A percentile compares a stretch with the other conserved stretches of the same genome.
Evolutionary conservation across 106 monocot genomes (phyloP).

Genomic region (Dendrobium chrysotoxum): DNA sequence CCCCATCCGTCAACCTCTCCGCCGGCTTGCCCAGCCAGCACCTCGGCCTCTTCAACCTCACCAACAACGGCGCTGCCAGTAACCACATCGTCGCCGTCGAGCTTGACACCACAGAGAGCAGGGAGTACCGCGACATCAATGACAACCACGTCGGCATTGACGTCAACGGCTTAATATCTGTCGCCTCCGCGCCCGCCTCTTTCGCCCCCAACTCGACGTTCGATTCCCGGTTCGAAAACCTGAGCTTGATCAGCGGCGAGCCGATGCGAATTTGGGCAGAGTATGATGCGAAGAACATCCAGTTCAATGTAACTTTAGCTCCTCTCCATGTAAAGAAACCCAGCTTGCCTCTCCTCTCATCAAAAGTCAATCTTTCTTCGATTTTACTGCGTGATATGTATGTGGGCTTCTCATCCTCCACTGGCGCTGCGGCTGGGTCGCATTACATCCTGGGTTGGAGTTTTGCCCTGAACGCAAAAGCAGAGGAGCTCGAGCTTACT

Average conservation of each 20-base stretch:
- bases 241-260: slow-evolving; percentile 35
- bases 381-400: slow-evolving; percentile 45
- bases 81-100: slow-evolving; percentile 28
- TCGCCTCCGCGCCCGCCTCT: not conserved
- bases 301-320: slow-evolving; percentile 45
- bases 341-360: slow-evolving; percentile 26
- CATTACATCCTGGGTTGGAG: slow-evolving; percentile 72
- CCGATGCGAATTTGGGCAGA: slow-evolving; percentile 48
- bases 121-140: slow-evolving; percentile 16
- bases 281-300: slow-evolving; percentile 44
- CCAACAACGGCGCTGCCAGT: slow-evolving; percentile 10
- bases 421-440: slow-evolving; percentile 43
- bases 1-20: slow-evolving; percentile 7
- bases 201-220: slow-evolving; percentile 11
- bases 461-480: slow-evolving; percentile 41
- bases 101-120: slow-evolving; percentile 28
- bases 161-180: slow-evolving; percentile 30
- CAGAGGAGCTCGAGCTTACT: slow-evolving; percentile 34
- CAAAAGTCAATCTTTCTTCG: slow-evolving; percentile 37
- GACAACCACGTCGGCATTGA: slow-evolving; percentile 27
- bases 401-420: slow-evolving; percentile 65
- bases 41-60: slow-evolving; percentile 28
- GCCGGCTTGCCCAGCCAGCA: slow-evolving; percentile 16
- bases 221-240: not conserved
- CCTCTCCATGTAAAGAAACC: slow-evolving; percentile 33